These are phyloP conservation scores for Straminergon stramineum DNA, from an alignment of 225 moss, liverwort and hornwort genomes.

Conservation along the genomic window DNA sequence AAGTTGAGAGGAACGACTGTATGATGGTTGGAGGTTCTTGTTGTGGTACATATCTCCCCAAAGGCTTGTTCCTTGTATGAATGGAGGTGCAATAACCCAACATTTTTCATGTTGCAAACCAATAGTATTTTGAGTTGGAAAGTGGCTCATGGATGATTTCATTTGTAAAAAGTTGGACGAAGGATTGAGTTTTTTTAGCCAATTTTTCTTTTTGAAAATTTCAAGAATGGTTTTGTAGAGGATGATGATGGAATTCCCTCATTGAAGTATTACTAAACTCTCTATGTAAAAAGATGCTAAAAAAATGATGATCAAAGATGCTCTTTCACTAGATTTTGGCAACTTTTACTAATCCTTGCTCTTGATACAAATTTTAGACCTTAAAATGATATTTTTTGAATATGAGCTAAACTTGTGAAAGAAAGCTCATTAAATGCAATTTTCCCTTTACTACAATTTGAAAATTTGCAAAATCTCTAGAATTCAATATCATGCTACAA, in stretches of 20 bases:
- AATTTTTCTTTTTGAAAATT: background rate
- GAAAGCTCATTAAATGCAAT: background rate
- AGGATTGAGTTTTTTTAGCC: no score
- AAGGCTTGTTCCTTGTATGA: background rate
- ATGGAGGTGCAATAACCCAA: background rate
- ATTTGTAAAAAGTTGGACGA: no score
- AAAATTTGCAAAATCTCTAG: background rate
- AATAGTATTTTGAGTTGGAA: background rate
- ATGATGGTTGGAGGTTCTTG: background rate
- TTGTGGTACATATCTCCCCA: background rate
- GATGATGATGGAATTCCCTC: background rate
- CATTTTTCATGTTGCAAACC: background rate
- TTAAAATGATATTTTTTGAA: background rate
- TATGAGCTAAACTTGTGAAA: accelerated
- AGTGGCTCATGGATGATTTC: background rate
- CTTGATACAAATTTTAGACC: background rate
- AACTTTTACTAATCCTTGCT: background rate
- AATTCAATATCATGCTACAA: background rate
- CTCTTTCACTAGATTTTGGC: no score
- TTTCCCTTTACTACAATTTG: background rate
- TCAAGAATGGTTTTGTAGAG: accelerated
- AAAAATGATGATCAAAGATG: background rate
- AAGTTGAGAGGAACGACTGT: background rate
- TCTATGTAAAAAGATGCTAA: background rate
- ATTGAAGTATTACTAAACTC: no score